Percentiles rank a stretch among this genome's conserved stretches.
Conservation (phyloP, 2,329 filamentous ascomycete species). For the Apiospora kogelbergensis region DNA sequence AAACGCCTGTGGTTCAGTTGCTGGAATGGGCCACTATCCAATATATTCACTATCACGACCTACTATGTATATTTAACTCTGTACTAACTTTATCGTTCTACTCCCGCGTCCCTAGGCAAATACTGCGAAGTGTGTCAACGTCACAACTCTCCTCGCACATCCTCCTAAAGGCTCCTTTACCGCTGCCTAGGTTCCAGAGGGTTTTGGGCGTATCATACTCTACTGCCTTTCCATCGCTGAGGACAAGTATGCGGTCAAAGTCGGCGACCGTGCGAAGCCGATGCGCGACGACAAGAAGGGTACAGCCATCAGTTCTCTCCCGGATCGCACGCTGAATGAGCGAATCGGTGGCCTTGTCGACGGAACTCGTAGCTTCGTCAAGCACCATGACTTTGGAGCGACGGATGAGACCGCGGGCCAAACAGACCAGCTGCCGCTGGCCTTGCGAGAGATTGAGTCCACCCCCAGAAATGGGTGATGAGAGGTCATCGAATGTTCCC, state of each 20-base stretch:
- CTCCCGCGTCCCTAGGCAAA: conserved; percentile 35
- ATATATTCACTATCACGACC: too few species aligned
- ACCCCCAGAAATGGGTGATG: conserved; percentile 66
- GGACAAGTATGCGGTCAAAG: conserved; percentile 72
- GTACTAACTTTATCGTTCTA: too few species aligned
- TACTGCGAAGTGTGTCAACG: conserved; percentile 49
- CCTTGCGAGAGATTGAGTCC: conserved; percentile 77
- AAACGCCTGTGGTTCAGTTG: too few species aligned
- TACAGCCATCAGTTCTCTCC: conserved; percentile 68
- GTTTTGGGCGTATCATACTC: conserved; percentile 67
- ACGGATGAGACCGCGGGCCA: conserved; percentile 70
- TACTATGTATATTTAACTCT: too few species aligned
- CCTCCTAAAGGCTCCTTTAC: conserved; percentile 52
- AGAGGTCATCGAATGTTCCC: conserved; percentile 42
- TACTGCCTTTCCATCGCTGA: conserved; percentile 65
- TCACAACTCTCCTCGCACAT: conserved; percentile 65
- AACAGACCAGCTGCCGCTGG: conserved; percentile 73
- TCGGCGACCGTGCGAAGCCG: conserved; percentile 74
- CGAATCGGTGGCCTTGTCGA: conserved; percentile 74
- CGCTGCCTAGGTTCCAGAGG: conserved; percentile 46
- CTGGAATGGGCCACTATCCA: too few species aligned
- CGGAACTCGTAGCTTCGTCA: conserved; percentile 76
- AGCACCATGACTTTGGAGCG: conserved; percentile 76
- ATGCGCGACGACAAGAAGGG: conserved; percentile 75
- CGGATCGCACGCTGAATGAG: conserved; percentile 74